Evolutionary conservation across 768 basidiomycete genomes (phyloP).

Genomic region (Termitomyces sp.): DNA sequence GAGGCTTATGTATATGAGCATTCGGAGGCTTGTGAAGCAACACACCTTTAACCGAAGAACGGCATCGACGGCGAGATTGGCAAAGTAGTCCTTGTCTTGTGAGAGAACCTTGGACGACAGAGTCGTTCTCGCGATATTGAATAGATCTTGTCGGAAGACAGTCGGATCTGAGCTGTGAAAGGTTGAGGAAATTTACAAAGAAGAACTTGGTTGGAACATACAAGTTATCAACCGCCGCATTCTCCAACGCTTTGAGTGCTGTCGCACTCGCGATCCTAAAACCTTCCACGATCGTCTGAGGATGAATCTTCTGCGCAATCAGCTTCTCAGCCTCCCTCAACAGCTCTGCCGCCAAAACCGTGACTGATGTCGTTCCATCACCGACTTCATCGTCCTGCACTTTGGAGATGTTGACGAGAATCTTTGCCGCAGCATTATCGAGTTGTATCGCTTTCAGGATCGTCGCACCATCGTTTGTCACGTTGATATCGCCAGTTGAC

Average conservation of each 20-base stretch:
- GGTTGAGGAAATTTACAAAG: not conserved
- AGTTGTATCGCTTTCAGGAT: constrained; percentile 97
- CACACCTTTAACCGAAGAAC: constrained; percentile 84
- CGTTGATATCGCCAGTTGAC: constrained; percentile 88
- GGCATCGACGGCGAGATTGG: constrained; percentile 96
- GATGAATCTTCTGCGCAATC: constrained; percentile 90
- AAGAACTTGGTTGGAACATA: constrained; percentile 33
- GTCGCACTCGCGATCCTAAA: constrained; percentile 88
- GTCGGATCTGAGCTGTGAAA: constrained; percentile 59
- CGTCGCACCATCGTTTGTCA: constrained; percentile 98
- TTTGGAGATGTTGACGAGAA: constrained; percentile 98
- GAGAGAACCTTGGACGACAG: constrained; percentile 93
- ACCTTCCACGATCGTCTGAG: constrained; percentile 97
- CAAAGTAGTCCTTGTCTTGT: constrained; percentile 97
- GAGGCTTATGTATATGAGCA: not conserved
- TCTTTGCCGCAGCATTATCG: constrained; percentile 98
- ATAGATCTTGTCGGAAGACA: constrained; percentile 83
- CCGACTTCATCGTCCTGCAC: constrained; percentile 99
- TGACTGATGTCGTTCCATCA: constrained; percentile 91
- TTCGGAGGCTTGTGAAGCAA: not conserved
- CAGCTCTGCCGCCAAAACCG: constrained; percentile 88
- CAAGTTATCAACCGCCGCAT: constrained; percentile 81
- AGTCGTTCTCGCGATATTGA: constrained; percentile 97
- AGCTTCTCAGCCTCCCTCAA: constrained; percentile 94
- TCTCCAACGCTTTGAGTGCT: constrained; percentile 82